phyloP scores from a whole-genome alignment of 2,329 filamentous ascomycete genomes.

The Aspergillus ochraceoroseus region DNA sequence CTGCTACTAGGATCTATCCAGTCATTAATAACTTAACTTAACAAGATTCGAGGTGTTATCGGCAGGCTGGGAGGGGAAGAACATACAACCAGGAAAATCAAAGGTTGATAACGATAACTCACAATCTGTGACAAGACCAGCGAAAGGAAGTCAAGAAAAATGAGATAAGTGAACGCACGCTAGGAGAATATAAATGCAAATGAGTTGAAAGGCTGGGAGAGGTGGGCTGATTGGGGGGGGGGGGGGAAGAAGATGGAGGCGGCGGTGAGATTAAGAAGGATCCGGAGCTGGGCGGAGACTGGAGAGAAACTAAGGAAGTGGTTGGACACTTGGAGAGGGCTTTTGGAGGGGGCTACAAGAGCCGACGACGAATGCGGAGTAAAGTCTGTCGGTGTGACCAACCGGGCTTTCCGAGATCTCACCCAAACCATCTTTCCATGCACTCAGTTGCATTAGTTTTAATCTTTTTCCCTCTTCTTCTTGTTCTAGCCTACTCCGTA shows the following conservation, averaged over 20 bases:
- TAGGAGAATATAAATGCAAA: neutral
- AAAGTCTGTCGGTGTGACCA: slow-evolving; percentile 9
- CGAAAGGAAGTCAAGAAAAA: neutral
- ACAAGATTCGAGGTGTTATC: no score
- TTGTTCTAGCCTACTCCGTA: no score
- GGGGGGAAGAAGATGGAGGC: neutral
- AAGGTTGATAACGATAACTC: no score
- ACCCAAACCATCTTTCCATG: neutral
- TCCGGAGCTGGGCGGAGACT: slow-evolving; percentile 1
- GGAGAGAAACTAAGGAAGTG: neutral
- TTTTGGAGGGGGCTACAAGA: no score
- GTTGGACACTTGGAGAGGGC: neutral
- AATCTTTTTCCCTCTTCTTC: neutral
- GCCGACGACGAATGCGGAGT: slow-evolving; percentile 13
- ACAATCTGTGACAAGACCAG: neutral
- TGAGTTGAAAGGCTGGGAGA: neutral
- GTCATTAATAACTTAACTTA: no score
- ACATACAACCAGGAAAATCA: no score
- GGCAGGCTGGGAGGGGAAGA: no score
- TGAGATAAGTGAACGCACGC: neutral
- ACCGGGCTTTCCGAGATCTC: slow-evolving; percentile 6
- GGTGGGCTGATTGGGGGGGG: slow-evolving; percentile 6
- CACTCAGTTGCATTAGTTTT: slow-evolving; percentile 2
- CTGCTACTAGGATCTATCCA: no score
- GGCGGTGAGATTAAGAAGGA: slow-evolving; percentile 11